A percentile compares a stretch with the other conserved stretches of the same genome.
phyloP scores from a whole-genome alignment of 192 early-diverging fungal species.

The Diversispora epigaea region DNA sequence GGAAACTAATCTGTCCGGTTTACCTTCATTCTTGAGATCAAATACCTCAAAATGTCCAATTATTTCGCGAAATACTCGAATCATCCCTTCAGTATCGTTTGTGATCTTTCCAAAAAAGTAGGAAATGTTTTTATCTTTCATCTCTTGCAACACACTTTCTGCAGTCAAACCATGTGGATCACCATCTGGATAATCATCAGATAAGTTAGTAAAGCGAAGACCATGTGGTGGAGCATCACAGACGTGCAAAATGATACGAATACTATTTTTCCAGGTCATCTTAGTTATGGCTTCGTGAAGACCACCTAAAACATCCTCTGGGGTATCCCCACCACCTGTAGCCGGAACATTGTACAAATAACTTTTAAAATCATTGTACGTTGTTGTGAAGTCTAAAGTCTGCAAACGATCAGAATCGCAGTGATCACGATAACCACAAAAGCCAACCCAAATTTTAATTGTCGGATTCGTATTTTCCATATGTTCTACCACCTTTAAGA shows the following conservation, averaged over 20 bases:
- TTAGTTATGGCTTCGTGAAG: slow-evolving; percentile 20
- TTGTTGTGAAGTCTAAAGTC: background rate
- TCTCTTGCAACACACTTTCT: slow-evolving; percentile 18
- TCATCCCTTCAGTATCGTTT: slow-evolving; percentile 20
- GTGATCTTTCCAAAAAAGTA: slow-evolving; percentile 33
- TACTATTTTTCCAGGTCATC: slow-evolving; percentile 19
- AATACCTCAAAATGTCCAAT: too few species aligned
- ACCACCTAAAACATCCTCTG: slow-evolving; percentile 24
- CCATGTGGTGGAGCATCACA: slow-evolving; percentile 32
- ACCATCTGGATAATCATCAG: slow-evolving; percentile 28
- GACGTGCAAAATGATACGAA: slow-evolving; percentile 23
- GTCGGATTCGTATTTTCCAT: slow-evolving; percentile 7
- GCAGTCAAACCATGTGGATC: slow-evolving; percentile 31
- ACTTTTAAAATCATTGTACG: background rate
- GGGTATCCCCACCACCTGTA: background rate
- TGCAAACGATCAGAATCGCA: background rate
- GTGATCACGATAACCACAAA: slow-evolving; percentile 32
- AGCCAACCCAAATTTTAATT: slow-evolving; percentile 18
- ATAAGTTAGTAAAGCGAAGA: background rate
- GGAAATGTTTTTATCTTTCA: background rate
- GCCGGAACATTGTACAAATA: background rate
- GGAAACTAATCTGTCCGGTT: too few species aligned
- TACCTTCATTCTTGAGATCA: slow-evolving; percentile 8
- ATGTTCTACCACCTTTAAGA: slow-evolving; percentile 1
- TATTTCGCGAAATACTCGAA: too few species aligned